Evolutionary conservation across 2,329 filamentous ascomycete genomes (phyloP).

Genomic region (Ceratocystis colombiana): DNA sequence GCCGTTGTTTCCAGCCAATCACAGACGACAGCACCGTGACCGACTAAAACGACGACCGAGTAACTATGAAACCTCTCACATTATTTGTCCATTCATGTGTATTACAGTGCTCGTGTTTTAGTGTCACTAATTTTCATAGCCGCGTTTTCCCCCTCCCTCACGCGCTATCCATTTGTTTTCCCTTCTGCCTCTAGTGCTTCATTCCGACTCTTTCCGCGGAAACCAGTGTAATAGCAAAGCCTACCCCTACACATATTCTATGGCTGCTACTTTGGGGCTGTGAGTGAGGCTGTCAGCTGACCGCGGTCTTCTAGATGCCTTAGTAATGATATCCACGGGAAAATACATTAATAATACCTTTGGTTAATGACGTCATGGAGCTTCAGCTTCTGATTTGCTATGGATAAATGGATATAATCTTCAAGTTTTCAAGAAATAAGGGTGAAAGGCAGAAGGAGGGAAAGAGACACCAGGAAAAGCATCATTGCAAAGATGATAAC

Average conservation of each 20-base stretch:
- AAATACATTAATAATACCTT: neutral
- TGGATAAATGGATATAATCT: conserved; percentile 1
- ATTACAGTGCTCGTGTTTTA: no score
- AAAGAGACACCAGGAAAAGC: conserved; percentile 16
- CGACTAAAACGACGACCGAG: neutral
- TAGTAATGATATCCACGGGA: neutral
- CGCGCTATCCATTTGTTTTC: neutral
- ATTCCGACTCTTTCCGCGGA: conserved; percentile 14
- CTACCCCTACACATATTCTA: neutral
- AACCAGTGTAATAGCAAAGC: neutral
- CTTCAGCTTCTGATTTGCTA: conserved; percentile 2
- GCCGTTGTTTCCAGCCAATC: conserved; percentile 15
- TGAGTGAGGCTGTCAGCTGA: neutral
- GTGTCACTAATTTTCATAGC: neutral
- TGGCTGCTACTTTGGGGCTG: neutral
- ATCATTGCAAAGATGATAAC: conserved; percentile 12
- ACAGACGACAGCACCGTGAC: neutral
- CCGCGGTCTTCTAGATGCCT: neutral
- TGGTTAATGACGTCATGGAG: neutral
- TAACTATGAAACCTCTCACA: no score
- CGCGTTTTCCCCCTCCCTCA: neutral
- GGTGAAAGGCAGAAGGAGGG: neutral
- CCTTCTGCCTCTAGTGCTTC: neutral
- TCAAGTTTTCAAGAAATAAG: conserved; percentile 3
- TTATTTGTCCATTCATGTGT: neutral